Evolutionary conservation across 257 asterid genomes (phyloP).

Genomic region (Solanum rostratum): DNA sequence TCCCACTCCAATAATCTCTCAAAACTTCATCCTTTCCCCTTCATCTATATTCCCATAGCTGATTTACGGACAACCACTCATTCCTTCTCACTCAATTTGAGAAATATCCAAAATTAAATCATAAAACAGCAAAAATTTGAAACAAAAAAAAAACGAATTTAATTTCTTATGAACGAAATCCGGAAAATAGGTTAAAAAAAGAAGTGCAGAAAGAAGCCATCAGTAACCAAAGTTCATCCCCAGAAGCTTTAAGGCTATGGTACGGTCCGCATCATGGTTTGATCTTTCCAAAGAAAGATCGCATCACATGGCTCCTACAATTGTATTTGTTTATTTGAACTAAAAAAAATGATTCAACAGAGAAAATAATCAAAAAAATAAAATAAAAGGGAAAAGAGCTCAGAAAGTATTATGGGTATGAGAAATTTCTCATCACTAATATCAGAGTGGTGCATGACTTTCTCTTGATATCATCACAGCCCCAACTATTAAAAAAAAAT

Average conservation of each 20-base stretch:
- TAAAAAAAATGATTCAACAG: not conserved
- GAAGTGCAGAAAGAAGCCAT: conserved; percentile 3
- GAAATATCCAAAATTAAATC: not conserved
- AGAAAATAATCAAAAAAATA: not conserved
- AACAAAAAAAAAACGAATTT: not conserved
- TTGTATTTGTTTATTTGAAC: too few relatives aligned
- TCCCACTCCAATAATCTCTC: not conserved
- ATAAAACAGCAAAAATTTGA: not conserved
- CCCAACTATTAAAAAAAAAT: not conserved
- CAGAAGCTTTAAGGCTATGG: conserved; percentile 14
- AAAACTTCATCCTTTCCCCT: not conserved
- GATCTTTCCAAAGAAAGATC: not conserved
- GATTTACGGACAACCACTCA: not conserved
- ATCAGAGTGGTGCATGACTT: conserved; percentile 42
- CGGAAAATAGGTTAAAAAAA: not conserved
- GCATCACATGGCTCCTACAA: conserved; percentile 10
- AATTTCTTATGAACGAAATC: not conserved
- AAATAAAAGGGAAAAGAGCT: conserved; percentile 3
- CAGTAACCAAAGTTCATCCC: conserved; percentile 21
- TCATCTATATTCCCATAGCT: not conserved
- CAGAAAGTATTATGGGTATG: conserved; percentile 21
- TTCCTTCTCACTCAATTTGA: not conserved
- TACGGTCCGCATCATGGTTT: conserved; percentile 40
- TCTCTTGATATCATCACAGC: conserved; percentile 18
- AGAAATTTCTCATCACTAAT: conserved; percentile 18